These are phyloP conservation scores for Jackrogersella multiformis DNA, from an alignment of 495 filamentous ascomycete genomes.

Conservation along the genomic window DNA sequence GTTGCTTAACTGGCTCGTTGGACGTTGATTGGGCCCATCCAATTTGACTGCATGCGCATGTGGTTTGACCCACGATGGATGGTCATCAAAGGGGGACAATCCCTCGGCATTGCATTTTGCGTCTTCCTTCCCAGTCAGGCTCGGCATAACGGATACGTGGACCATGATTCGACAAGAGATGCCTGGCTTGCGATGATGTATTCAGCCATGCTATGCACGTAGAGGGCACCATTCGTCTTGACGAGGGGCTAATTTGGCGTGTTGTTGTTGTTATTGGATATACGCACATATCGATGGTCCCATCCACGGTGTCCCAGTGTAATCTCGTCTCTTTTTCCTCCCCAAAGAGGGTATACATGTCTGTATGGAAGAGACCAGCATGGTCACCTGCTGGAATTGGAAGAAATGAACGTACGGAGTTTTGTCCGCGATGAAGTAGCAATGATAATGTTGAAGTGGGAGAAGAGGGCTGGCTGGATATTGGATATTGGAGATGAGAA, in stretches of 20 bases:
- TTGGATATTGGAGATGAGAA: not conserved
- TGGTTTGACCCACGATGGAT: conserved; percentile 28
- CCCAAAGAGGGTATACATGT: conserved; percentile 26
- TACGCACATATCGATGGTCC: conserved; percentile 33
- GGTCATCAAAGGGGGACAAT: conserved; percentile 22
- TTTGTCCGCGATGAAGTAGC: conserved; percentile 18
- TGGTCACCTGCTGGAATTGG: conserved; percentile 39
- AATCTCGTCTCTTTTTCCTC: not conserved
- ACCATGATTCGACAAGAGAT: conserved; percentile 35
- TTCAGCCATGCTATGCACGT: conserved; percentile 37
- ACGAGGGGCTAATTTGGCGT: conserved; percentile 32
- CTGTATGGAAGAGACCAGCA: conserved; percentile 16
- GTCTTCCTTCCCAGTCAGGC: conserved; percentile 40
- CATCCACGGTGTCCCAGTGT: conserved; percentile 30
- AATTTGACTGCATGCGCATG: conserved; percentile 38
- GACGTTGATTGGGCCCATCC: conserved; percentile 27
- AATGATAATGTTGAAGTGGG: not conserved
- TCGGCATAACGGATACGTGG: conserved; percentile 36
- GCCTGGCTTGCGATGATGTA: conserved; percentile 24
- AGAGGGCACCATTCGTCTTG: conserved; percentile 22
- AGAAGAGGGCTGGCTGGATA: not conserved
- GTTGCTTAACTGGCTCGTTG: conserved; percentile 8
- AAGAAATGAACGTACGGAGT: conserved; percentile 30
- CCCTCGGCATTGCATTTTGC: conserved; percentile 36
- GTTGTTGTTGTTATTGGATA: conserved; percentile 32